Evolutionary conservation across 371 early-diverging fungal species (phyloP), one percentile per base, ranked within the genome.

Genomic region (Syncephalastrum monosporum): DNA sequence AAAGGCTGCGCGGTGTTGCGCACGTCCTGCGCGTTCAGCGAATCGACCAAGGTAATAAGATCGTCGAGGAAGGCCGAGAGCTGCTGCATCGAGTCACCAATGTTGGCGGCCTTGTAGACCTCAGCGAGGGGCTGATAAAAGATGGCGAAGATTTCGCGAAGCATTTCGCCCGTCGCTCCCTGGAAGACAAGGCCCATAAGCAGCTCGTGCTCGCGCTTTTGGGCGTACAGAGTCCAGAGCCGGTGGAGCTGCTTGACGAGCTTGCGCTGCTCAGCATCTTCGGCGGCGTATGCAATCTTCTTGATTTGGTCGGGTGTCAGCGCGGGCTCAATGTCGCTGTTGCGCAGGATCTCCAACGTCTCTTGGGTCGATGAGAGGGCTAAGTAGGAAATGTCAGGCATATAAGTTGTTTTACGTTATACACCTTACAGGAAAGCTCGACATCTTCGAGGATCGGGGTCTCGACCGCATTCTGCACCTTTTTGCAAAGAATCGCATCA

Each of bases 61-160:
- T 87, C 86, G 42, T 84, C 82, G 4, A 77, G 64, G 58, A 87
- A 87, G 10, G 60, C 69, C 13, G 79, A 68, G 16, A 84, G 63
- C 43, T 87, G 83, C 42, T 80, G 68, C 29, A 87, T 65, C 6
- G 81, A 82, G 33, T 83, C 85, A 1, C 81, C 75, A 45, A 87
- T 82, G 55, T 85, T 84, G 16, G 88, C 88, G 3, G 82, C 73
- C 65, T 82, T 84, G 64, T 87, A 87, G 1, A 87, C 83, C 53
- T 83, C 69, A 5, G 84, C 83, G 41, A 87, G 56, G 15, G 88
- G 88, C 38, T 82, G 72, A 57, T 87, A 87, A 56, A 87, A 85
- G 43, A 84, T 82, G 8, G 85, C 69, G 50, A 87, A 77, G 7
- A 85, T 50, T 27, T 87, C 86, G 48, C 80, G 83, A 48, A 85